phyloP scores from a whole-genome alignment of 176 grass and related monocot genomes.

The Cenchrus purpureus region DNA sequence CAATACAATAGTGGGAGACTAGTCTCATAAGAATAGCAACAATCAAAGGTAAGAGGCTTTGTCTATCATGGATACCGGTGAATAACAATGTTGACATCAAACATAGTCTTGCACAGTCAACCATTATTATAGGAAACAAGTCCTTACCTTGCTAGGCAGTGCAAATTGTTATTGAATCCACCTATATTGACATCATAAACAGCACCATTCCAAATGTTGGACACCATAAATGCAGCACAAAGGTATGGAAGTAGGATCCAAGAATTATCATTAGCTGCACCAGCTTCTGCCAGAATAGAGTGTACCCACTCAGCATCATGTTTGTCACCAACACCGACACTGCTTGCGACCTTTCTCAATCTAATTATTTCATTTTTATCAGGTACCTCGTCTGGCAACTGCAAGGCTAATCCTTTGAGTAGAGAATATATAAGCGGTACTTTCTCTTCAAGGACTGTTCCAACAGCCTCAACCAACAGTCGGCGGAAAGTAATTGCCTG shows the following conservation, averaged over 20 bases:
- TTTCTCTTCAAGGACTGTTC: slow-evolving; percentile 86
- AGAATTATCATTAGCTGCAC: slow-evolving; percentile 83
- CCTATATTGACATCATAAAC: slow-evolving; percentile 79
- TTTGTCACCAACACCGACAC: slow-evolving; percentile 73
- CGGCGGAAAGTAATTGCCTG: slow-evolving; percentile 89
- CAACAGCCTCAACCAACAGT: slow-evolving; percentile 80
- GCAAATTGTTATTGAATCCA: slow-evolving; percentile 90
- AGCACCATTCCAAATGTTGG: slow-evolving; percentile 77
- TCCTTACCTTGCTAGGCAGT: slow-evolving; percentile 88
- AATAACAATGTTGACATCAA: slow-evolving; percentile 22
- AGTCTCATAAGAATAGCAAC: background rate
- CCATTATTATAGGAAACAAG: slow-evolving; percentile 20
- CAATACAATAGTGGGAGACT: background rate
- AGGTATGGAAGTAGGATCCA: slow-evolving; percentile 96
- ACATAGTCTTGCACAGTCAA: slow-evolving; percentile 11
- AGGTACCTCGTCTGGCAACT: slow-evolving; percentile 82
- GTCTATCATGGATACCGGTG: background rate
- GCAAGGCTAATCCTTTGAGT: slow-evolving; percentile 68
- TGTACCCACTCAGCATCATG: slow-evolving; percentile 93
- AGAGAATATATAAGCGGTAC: slow-evolving; percentile 85
- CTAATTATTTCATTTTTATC: slow-evolving; percentile 80
- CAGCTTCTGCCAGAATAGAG: slow-evolving; percentile 73
- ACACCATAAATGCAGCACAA: slow-evolving; percentile 92
- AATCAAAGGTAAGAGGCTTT: slow-evolving; percentile 10
- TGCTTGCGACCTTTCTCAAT: slow-evolving; percentile 83